Conservation (phyloP, 2,329 filamentous ascomycete species). For the Zalaria sp. region DNA sequence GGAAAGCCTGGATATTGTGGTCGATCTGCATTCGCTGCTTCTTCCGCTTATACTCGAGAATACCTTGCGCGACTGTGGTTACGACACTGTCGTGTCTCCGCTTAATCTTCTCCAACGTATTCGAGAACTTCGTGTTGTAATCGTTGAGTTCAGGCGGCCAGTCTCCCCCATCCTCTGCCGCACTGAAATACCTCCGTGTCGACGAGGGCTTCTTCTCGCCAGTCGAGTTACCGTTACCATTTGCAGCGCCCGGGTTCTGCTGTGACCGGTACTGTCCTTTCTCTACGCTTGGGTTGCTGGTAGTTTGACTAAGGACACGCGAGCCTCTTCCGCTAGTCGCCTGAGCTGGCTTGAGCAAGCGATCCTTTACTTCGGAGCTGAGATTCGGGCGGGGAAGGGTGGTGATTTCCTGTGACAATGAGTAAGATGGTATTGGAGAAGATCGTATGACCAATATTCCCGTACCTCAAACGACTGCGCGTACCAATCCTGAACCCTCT, state of each 20-base stretch:
- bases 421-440: constrained; percentile 12
- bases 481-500: constrained; percentile 94
- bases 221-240: constrained; percentile 34
- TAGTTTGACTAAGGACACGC: constrained; percentile 65
- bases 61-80: constrained; percentile 94
- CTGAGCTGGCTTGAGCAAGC: constrained; percentile 57
- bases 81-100: constrained; percentile 91
- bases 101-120: constrained; percentile 88
- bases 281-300: constrained; percentile 76
- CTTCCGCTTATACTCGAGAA: constrained; percentile 93
- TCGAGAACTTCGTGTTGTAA: constrained; percentile 84
- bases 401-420: constrained; percentile 64
- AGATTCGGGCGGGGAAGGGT: constrained; percentile 66
- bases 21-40: constrained; percentile 97
- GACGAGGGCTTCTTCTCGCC: constrained; percentile 28
- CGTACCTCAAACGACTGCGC: constrained; percentile 96
- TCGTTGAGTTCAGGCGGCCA: constrained; percentile 92
- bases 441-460: constrained; percentile 7
- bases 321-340: constrained; percentile 41
- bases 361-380: constrained; percentile 59
- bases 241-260: constrained; percentile 36
- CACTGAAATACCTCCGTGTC: constrained; percentile 62
- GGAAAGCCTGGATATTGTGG: constrained; percentile 89
- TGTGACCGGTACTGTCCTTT: constrained; percentile 63
- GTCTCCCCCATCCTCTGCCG: constrained; percentile 72